Conservation (phyloP, 2,329 filamentous ascomycete species). For the Exophiala phaeomuriformis region DNA sequence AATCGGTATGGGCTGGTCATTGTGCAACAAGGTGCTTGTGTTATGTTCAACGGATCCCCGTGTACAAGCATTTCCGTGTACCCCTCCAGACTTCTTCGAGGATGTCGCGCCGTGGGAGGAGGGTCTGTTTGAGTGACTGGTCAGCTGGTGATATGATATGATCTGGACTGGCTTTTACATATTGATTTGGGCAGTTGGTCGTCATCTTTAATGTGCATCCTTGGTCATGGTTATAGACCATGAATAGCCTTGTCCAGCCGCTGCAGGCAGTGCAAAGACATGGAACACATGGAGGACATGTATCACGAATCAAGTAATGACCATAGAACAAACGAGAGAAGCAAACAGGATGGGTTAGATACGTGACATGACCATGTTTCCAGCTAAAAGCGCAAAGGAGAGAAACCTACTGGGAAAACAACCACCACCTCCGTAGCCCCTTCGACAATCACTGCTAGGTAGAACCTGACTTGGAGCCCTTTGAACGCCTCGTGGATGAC, state of each 20-base stretch:
- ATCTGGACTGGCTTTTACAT: no score
- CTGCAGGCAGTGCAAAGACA: no score
- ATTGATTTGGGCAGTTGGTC: no score
- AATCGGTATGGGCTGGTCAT: no score
- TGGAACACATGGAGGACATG: no score
- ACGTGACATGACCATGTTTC: background rate
- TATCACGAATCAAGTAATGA: no score
- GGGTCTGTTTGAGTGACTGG: slow-evolving; percentile 36
- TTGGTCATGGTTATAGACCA: no score
- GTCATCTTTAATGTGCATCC: no score
- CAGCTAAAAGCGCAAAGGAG: background rate
- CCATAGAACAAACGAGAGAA: background rate
- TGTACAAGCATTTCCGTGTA: slow-evolving; percentile 72
- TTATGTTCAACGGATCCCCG: slow-evolving; percentile 32
- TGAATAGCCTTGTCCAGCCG: no score
- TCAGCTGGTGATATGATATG: background rate
- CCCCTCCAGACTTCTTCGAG: slow-evolving; percentile 89
- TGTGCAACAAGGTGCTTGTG: background rate
- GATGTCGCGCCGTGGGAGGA: slow-evolving; percentile 66
- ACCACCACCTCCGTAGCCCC: slow-evolving; percentile 83
- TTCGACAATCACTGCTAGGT: slow-evolving; percentile 81
- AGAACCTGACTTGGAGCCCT: slow-evolving; percentile 84
- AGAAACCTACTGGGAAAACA: slow-evolving; percentile 67
- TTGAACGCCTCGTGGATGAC: slow-evolving; percentile 92
- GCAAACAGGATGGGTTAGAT: background rate